Base-by-base conservation (phyloP, 2,329 filamentous ascomycete species). In the Exophiala aquamarina region DNA sequence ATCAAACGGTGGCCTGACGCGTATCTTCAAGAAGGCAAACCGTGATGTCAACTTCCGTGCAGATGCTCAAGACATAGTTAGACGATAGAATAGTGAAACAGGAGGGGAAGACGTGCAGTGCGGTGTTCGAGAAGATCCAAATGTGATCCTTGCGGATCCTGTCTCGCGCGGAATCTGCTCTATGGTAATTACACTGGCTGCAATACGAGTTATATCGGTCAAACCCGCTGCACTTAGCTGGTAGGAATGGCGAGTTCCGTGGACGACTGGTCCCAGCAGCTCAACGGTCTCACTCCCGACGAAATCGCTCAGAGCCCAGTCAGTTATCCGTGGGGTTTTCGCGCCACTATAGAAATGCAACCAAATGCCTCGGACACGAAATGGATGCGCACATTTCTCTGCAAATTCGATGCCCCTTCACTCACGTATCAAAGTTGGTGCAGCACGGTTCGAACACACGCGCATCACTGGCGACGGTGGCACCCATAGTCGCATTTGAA, bases 401-500 rank as follows among this genome's bases (percentile, higher is more conserved):
- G 32, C 32, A 34, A 6, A 14, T n/a, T 34, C n/a, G 32, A 34
- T 18, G 32, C 32, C 5, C 32, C 32, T 14, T n/a, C 32, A 34
- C n/a, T 34, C 6, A 7, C 6, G 17, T 34, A 34, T 18, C 13
- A 14, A n/a, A 34, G 29, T 19, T 9, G 5, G 41, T 44, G 23
- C 43, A 45, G 35, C 38, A 45, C 5, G 13, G 15, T 11, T 45
- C 43, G 34, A 45, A 23, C 4, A 31, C 43, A 29, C 20, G 13
- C 5, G 43, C 43, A 11, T 45, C 44, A n/a, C 44, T 41, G 3
- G 37, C 37, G 11, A 47, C 15, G 4, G 28, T 31, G 17, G 20
- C 32, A 21, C 42, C 29, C 37, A 47, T 17, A 18, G 44, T 47
- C 18, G 44, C 44, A 36, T 47, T 42, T 29, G 42, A 28, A 2